Conservation (phyloP, 2,329 filamentous ascomycete species). For the Aspergillus tubingensis region DNA sequence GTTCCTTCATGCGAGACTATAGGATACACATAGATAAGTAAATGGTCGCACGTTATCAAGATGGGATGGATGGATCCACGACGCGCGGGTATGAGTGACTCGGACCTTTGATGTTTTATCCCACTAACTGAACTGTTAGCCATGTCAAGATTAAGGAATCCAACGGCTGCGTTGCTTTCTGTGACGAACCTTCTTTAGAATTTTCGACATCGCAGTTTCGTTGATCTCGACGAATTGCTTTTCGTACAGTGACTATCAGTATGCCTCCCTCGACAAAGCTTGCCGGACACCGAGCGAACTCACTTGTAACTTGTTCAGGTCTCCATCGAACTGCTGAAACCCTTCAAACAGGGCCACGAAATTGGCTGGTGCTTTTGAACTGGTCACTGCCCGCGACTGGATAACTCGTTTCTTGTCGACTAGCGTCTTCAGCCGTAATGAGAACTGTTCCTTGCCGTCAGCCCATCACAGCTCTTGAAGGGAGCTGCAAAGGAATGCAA, state of each 20-base stretch:
- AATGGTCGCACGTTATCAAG: not conserved
- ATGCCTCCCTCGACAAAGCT: not conserved
- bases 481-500: constrained; percentile 35
- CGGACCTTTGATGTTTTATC: constrained; percentile 93
- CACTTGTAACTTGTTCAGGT: constrained; percentile 87
- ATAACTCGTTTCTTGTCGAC: constrained; percentile 93
- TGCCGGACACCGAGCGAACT: constrained; percentile 19
- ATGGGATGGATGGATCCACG: not conserved
- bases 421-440: constrained; percentile 86
- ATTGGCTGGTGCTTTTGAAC: constrained; percentile 85
- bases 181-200: constrained; percentile 79
- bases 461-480: not conserved
- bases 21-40: constrained; percentile 34
- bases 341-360: constrained; percentile 95
- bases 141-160: constrained; percentile 14
- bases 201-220: constrained; percentile 96
- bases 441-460: constrained; percentile 63
- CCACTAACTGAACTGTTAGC: constrained; percentile 60
- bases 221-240: constrained; percentile 98
- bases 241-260: constrained; percentile 9
- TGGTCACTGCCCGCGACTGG: constrained; percentile 72
- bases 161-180: constrained; percentile 2
- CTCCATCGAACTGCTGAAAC: constrained; percentile 94
- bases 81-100: constrained; percentile 6
- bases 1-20: constrained; percentile 90